Percentiles rank a stretch among this genome's conserved stretches.
Conservation (phyloP, 169 alveolate species). For the Plasmodium yoelii region DNA sequence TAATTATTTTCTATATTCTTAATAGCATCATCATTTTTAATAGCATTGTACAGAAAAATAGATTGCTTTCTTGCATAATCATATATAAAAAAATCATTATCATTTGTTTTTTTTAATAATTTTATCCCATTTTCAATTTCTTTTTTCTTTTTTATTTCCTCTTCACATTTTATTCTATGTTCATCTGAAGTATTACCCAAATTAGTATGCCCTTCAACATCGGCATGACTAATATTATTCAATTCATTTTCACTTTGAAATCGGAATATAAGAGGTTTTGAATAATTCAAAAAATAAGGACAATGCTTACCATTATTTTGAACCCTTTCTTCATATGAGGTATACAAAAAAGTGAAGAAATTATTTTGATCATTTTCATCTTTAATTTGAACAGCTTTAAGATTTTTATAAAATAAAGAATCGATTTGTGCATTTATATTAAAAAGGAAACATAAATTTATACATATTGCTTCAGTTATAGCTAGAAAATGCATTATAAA, state of each 20-base stretch:
- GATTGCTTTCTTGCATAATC: slow-evolving; percentile 59
- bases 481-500: slow-evolving; percentile 52
- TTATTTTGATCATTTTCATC: slow-evolving; percentile 20
- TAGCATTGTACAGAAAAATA: slow-evolving; percentile 31
- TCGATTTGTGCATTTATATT: background rate
- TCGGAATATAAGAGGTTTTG: slow-evolving; percentile 39
- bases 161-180: background rate
- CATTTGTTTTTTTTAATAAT: background rate
- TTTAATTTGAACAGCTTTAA: slow-evolving; percentile 37
- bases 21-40: slow-evolving; percentile 32
- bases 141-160: background rate
- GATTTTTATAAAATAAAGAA: slow-evolving; percentile 26
- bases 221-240: background rate
- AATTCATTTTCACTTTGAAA: slow-evolving; percentile 15
- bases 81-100: slow-evolving; percentile 40
- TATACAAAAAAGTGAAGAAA: slow-evolving; percentile 38
- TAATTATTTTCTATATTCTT: slow-evolving; percentile 9
- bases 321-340: slow-evolving; percentile 4
- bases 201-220: background rate
- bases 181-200: background rate
- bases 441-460: slow-evolving; percentile 29
- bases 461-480: slow-evolving; percentile 36
- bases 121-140: background rate
- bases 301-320: background rate
- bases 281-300: slow-evolving; percentile 27